phyloP scores from a whole-genome alignment of 2,329 filamentous ascomycete species.

The Keithomyces neogunnii region DNA sequence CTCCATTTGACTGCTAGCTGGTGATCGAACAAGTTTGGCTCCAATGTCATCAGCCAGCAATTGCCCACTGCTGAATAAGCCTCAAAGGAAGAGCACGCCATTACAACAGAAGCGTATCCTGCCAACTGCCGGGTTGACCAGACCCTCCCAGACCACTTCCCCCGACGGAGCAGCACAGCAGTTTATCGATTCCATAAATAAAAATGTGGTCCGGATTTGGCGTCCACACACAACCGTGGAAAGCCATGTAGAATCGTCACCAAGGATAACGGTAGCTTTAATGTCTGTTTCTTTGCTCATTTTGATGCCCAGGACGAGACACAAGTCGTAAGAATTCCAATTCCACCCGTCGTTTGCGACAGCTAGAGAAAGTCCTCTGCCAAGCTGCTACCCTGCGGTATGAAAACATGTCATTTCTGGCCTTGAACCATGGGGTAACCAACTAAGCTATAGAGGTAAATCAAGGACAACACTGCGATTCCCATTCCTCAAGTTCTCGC shows the following conservation, averaged over 20 bases:
- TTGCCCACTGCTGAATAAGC: too few relatives aligned
- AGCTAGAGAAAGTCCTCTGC: background rate
- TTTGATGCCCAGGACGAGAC: slow-evolving; percentile 1
- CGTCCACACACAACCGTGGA: slow-evolving; percentile 12
- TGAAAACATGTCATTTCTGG: background rate
- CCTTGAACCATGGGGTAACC: background rate
- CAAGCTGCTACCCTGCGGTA: background rate
- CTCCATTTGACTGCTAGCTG: too few relatives aligned
- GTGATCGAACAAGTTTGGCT: too few relatives aligned
- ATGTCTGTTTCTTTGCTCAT: slow-evolving; percentile 15
- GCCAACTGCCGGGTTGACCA: too few relatives aligned
- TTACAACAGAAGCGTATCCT: too few relatives aligned
- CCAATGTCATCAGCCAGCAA: too few relatives aligned
- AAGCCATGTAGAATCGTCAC: slow-evolving; percentile 10
- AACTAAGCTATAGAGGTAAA: slow-evolving; percentile 14
- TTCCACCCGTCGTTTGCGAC: background rate
- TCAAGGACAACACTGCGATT: slow-evolving; percentile 13
- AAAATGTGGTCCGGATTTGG: slow-evolving; percentile 12
- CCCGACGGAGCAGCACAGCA: too few relatives aligned
- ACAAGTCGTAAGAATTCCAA: slow-evolving; percentile 1
- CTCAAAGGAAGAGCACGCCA: too few relatives aligned
- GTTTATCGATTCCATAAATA: background rate
- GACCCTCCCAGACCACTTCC: too few relatives aligned
- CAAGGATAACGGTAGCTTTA: slow-evolving; percentile 13
- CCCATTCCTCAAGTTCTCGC: slow-evolving; percentile 12